These are phyloP conservation scores for Batkoa obscura DNA, from an alignment of 371 early-diverging fungal genomes.

Conservation along the genomic window DNA sequence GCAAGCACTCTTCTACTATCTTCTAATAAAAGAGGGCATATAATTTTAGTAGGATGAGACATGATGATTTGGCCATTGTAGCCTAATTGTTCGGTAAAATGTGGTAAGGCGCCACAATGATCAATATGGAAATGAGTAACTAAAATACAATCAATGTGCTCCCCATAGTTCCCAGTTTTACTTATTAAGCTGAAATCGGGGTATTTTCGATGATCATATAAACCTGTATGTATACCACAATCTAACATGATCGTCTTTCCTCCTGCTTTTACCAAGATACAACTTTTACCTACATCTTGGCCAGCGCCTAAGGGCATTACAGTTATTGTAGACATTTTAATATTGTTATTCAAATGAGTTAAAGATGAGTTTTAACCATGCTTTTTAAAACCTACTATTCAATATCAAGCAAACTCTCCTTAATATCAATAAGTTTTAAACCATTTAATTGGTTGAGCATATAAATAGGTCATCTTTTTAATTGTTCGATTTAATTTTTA, in stretches of 20 bases:
- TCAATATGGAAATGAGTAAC: constrained; percentile 95
- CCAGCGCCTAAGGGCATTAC: constrained; percentile 35
- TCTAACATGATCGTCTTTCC: constrained; percentile 92
- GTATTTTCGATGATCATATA: constrained; percentile 84
- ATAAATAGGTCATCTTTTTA: no score
- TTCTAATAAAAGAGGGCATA: constrained; percentile 78
- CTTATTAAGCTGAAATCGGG: constrained; percentile 89
- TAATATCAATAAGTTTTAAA: no score
- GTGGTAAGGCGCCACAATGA: constrained; percentile 93
- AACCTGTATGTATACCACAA: constrained; percentile 99
- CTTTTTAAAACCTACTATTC: no score
- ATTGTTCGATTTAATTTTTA: no score
- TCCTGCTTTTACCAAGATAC: constrained; percentile 73
- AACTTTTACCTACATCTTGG: constrained; percentile 86
- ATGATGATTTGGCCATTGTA: constrained; percentile 92
- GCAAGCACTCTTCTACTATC: constrained; percentile 79
- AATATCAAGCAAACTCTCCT: no score
- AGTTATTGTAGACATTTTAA: background rate
- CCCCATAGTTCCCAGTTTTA: constrained; percentile 61
- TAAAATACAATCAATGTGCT: constrained; percentile 73
- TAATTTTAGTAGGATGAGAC: constrained; percentile 93
- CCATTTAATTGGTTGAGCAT: no score
- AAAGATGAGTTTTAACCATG: background rate
- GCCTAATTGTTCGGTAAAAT: constrained; percentile 87
- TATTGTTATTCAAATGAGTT: background rate